Base-by-base conservation (phyloP, 768 basidiomycete species). In the Megacollybia marginata region DNA sequence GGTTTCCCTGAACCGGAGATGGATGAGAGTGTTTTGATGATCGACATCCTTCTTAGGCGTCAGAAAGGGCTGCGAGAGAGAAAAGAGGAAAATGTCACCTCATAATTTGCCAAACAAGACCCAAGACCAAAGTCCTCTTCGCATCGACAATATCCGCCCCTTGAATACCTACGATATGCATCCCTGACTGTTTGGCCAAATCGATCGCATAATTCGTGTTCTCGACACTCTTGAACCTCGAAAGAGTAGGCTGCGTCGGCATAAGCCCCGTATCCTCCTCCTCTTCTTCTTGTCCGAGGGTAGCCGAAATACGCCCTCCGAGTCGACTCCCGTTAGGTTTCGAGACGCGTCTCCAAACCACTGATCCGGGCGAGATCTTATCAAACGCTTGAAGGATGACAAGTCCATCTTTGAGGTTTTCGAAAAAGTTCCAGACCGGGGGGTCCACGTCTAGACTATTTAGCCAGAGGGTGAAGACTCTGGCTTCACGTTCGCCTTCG, bases 91-190 rank as follows among this genome's bases (percentile, higher is more conserved):
- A 43, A 16, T 67, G 79, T 33, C 44, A 88, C 88, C 90, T 73
- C 94, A 97, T 97, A 48, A 96, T 73, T 61, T 98, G 96, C 96
- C 96, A 99, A 1, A 97, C 93, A 33, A 97, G 78, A 31, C 95
- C 96, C 28, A 99, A 80, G 6, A 97, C 93, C 48, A 99, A 73
- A 4, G 94, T 98, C 69, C 84, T 88, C 46, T 73, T 74, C n/a
- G 85, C 92, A 60, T 99, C 95, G 51, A 94, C 92, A 55, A 99
- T 94, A 65, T 98, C 95, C 1, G 95, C 84, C 11, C 96, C 96
- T 63, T 99, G 96, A 54, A 98, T 97, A 7, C 95, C 94, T 43
- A 99, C 93, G 53, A 99, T 71, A 62, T 89, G 91, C 89, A 99
- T 89, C 42, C 87, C 84, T 60, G 89, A 94, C 65, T 91, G 85